Base-by-base conservation (phyloP, 2,329 filamentous ascomycete genomes). In the Colletotrichum tabaci region DNA sequence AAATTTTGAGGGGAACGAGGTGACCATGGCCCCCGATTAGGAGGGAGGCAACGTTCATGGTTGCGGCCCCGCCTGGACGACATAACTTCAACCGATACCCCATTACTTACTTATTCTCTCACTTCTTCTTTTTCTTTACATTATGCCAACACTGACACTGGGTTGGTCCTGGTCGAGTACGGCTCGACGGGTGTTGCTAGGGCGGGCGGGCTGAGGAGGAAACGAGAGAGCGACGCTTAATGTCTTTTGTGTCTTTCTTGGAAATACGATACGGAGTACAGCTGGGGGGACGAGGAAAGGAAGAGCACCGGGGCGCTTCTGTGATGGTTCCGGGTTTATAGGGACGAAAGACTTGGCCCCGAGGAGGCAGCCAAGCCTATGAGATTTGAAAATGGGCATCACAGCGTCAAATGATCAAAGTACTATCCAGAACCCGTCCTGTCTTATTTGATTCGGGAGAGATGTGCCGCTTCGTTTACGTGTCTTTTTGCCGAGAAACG, bases 1-100 rank as follows among this genome's bases (percentile, higher is more conserved):
- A 35, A 46, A 26, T 40, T 50, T 26, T 56, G 21, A 35, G 21
- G 35, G 40, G 35, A 8, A n/a, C 35, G 21, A 23, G 23, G n/a
- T 16, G 35, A 38, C 16, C 16, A 13, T 66, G 50, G 44, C 52
- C 38, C 26, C 30, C 30, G 30, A 30, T 30, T 30, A 6, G 16
- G 18, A n/a, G 21, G 38, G 46, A 18, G 38, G 40, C 49, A 26
- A n/a, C 7, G 3, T 30, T 21, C 47, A 21, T 9, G 21, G 23
- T 30, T 26, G 46, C 15, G 15, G 15, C 40, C 40, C 5, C 44
- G 0, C 16, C 16, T 30, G 49, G 44, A 52, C 38, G 57, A 47
- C 44, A 21, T 63, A 42, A 38, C 64, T 71, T 63, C 52, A 68
- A 7, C 58, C 65, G 66, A 71, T 71, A 71, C 68, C 68, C 65